Base-by-base conservation (phyloP, 768 basidiomycete species). In the Polyporus arcularius region DNA sequence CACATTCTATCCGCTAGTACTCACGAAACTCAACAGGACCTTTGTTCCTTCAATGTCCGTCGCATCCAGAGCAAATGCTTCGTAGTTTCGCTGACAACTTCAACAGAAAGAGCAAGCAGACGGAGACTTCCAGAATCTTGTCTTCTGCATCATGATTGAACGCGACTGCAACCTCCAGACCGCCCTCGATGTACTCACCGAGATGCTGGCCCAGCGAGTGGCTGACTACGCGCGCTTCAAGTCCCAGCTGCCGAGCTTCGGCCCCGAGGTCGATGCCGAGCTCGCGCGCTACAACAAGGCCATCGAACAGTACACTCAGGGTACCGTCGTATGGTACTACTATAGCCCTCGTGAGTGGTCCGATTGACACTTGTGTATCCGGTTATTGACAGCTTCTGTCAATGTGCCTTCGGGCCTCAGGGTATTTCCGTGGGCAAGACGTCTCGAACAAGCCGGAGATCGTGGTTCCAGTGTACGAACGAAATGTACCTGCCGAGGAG, bases 241-340 rank as follows among this genome's bases (percentile, higher is more conserved):
- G 69, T 68, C 45, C 4, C 65, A 67, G 18, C 51, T 76, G 9
- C 75, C 76, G 2, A 75, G 75, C 3, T 76, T 76, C 45, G 75
- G 75, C 1, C 41, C 65, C 12, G 70, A 74, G 0, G 74, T 73
- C 28, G 76, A 76, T 54, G 60, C 58, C n/a, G 75, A 76, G 21
- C 65, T 76, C 18, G 68, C 57, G 10, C 64, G 67, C n/a, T 77
- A 76, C 60, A 53, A 73, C 60, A 57, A 64, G 40, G 76, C 76
- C 4, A 60, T 76, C 14, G 75, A 76, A 55, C 75, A 76, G 60
- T 76, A 77, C 46, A 71, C 72, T 1, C 75, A 76, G 52, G 75
- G 75, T 16, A 76, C 75, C 10, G 74, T 77, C 15, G 40, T 76
- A 55, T 76, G 75, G 75, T 76, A 76, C 60, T 77, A 76, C 46